Conservation (phyloP, 495 filamentous ascomycete species). For the Penicillium robsamsonii region DNA sequence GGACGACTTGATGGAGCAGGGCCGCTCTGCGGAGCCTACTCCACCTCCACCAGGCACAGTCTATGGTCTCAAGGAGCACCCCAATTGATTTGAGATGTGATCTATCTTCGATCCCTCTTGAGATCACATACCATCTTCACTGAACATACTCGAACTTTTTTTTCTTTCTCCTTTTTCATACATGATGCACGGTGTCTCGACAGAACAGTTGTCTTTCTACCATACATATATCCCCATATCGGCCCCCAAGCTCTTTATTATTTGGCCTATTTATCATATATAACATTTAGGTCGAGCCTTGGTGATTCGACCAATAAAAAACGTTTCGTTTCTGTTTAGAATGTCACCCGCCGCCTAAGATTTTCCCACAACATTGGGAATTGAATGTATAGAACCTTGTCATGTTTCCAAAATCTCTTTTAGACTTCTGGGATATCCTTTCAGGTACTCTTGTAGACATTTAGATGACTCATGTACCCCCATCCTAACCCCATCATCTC, state of each 20-base stretch:
- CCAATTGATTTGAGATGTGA: slow-evolving; percentile 5
- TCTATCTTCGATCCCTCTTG: background rate
- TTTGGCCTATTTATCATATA: slow-evolving; percentile 5
- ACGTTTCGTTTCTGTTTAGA: background rate
- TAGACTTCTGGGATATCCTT: too few relatives aligned
- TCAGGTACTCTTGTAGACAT: too few relatives aligned
- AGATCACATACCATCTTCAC: background rate
- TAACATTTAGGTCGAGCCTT: slow-evolving; percentile 1
- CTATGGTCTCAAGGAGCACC: slow-evolving; percentile 9
- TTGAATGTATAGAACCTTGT: too few relatives aligned
- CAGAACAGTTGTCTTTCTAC: slow-evolving; percentile 3
- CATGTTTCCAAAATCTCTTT: too few relatives aligned
- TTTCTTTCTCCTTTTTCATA: background rate
- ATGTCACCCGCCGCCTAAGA: too few relatives aligned
- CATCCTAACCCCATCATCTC: too few relatives aligned
- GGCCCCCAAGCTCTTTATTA: background rate
- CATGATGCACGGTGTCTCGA: background rate
- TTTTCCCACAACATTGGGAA: too few relatives aligned
- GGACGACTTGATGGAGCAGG: slow-evolving; percentile 37
- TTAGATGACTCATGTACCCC: too few relatives aligned
- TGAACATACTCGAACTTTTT: background rate
- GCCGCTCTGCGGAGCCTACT: slow-evolving; percentile 19
- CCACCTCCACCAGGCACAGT: slow-evolving; percentile 2
- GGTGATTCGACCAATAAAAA: background rate
- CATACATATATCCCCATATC: slow-evolving; percentile 11